phyloP scores from a whole-genome alignment of 2,329 filamentous ascomycete species.

The Sporothrix mexicana region DNA sequence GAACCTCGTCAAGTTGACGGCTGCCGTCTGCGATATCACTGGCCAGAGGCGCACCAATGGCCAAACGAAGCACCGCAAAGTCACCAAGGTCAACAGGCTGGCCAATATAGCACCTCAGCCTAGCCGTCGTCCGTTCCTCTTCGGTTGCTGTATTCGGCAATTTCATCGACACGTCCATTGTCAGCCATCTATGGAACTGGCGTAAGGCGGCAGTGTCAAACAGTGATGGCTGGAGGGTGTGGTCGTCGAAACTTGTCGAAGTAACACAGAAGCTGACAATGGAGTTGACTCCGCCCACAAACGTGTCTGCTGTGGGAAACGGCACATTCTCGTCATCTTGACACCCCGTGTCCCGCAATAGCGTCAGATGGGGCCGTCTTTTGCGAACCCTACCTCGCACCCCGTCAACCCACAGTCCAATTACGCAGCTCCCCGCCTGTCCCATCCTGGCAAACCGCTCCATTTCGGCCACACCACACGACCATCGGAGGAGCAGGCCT shows the following conservation, averaged over 20 bases:
- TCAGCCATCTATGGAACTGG: conserved; percentile 30
- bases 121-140: conserved; percentile 23
- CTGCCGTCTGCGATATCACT: conserved; percentile 32
- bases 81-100: conserved; percentile 32
- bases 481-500: conserved; percentile 31
- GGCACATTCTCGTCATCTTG: not conserved
- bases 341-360: conserved; percentile 25
- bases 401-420: conserved; percentile 21
- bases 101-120: conserved; percentile 24
- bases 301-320: not conserved
- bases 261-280: conserved; percentile 31
- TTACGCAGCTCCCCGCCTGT: not conserved
- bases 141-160: conserved; percentile 25
- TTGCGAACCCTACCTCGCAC: conserved; percentile 6
- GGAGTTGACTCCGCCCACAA: conserved; percentile 32
- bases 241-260: not conserved
- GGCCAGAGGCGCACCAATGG: conserved; percentile 30
- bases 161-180: conserved; percentile 15
- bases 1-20: conserved; percentile 13
- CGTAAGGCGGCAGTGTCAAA: not conserved
- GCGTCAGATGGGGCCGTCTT: conserved; percentile 1
- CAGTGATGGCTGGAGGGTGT: not conserved
- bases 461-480: conserved; percentile 33
- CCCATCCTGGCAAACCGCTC: conserved; percentile 28
- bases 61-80: conserved; percentile 29